Base-by-base conservation (phyloP, 2,329 filamentous ascomycete genomes). In the Apiospora marii region DNA sequence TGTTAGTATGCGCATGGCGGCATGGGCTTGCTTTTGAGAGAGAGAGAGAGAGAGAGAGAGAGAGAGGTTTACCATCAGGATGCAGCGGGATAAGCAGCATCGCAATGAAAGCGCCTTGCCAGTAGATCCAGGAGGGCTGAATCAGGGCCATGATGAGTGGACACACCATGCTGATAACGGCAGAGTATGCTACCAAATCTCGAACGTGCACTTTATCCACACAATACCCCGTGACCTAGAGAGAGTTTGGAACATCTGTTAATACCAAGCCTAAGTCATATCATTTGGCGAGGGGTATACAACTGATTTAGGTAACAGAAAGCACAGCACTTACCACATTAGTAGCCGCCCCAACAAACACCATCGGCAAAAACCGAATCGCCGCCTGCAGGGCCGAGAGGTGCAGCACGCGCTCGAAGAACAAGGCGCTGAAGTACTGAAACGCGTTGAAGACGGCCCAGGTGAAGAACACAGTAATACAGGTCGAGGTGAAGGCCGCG, bases 401-500 rank as follows among this genome's bases (percentile, higher is more conserved):
- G 5, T 81, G 73, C 74, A 88, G 83, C 0, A 89, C 82, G 69
- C 86, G 79, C 77, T 88, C 86, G 76, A 88, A 88, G 75, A 85
- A 88, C 1, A 88, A 79, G 64, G 84, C 85, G 10, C 82, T 81
- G 61, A 87, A 87, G n/a, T 84, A 82, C 73, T 88, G 84, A 49
- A 87, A 84, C 0, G 82, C 81, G 30, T 88, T 87, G 22, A 86
- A 74, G 0, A 83, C 84, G 0, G 84, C 86, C 79, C 82, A 86
- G 1, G 84, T 82, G 2, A 89, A 77, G 13, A 87, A 82, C 0
- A 88, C 83, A 0, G 84, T 84, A 1, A 88, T 76, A 73, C 90
- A 92, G 10, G 90, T 24, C 14, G 19, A n/a, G n/a, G 30, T 22
- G 10, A 58, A 58, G 13, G 30, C 22, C 30, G 16, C 22, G 30